phyloP scores from a whole-genome alignment of 2,329 filamentous ascomycete species.

The Pseudogymnoascus sp. region DNA sequence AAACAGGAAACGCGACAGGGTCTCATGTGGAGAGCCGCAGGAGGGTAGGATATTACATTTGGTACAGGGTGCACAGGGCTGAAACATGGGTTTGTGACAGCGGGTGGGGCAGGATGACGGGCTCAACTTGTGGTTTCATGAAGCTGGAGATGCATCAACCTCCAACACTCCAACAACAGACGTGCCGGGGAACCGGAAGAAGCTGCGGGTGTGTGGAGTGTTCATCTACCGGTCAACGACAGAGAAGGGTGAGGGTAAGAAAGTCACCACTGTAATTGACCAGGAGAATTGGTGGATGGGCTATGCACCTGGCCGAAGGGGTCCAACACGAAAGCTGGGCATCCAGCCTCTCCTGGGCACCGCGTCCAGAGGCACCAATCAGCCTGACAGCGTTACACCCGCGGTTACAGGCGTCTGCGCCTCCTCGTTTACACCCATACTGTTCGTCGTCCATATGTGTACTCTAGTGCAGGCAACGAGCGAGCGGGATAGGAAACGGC shows the following conservation, averaged over 20 bases:
- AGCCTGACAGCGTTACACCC: not conserved
- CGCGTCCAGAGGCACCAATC: not conserved
- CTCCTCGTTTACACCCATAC: not conserved
- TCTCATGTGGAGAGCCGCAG: not conserved
- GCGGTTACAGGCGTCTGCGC: slow-evolving; percentile 6
- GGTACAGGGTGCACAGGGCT: not conserved
- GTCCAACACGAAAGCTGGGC: not conserved
- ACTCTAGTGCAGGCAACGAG: not conserved
- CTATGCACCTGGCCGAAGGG: not conserved
- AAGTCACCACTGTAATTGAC: not conserved
- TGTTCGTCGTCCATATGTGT: not conserved
- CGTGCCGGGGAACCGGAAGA: not conserved
- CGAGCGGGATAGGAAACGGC: not conserved
- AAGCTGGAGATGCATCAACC: not conserved
- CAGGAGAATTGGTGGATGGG: not conserved
- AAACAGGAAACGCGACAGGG: not conserved
- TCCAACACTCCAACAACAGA: not conserved
- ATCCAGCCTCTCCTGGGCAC: not conserved
- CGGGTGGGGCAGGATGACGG: not conserved
- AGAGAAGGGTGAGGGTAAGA: not conserved
- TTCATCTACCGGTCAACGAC: not conserved
- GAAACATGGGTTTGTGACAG: not conserved
- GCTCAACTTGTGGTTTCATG: not conserved
- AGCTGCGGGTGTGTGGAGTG: not conserved
- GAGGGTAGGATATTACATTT: not conserved